phyloP scores from a whole-genome alignment of 257 asterid species.

The Nicotiana noctiflora region DNA sequence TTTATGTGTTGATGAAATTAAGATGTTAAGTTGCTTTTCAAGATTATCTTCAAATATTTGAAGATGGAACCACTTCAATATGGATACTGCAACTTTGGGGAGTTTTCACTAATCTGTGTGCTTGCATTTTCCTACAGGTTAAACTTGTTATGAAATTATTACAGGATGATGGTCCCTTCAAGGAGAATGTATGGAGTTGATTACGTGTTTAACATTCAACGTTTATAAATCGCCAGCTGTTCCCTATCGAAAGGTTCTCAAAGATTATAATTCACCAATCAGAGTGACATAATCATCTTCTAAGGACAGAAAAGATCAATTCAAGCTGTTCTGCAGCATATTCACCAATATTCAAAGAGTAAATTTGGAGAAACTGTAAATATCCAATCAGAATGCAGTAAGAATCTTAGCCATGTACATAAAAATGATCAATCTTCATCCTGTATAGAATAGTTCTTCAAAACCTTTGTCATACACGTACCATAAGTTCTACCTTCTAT shows the following conservation, averaged over 20 bases:
- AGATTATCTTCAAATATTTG: not conserved
- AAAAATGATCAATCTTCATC: not conserved
- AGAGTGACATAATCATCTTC: not conserved
- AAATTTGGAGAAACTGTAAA: not conserved
- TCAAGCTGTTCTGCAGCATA: not conserved
- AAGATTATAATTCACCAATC: not conserved
- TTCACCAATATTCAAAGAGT: not conserved
- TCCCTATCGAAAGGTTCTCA: not conserved
- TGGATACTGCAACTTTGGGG: not conserved
- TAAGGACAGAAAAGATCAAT: not conserved
- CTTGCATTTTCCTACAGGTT: slow-evolving; percentile 36
- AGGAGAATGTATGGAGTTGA: slow-evolving; percentile 30
- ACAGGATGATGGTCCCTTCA: slow-evolving; percentile 79
- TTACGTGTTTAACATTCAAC: not conserved
- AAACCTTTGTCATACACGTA: not conserved
- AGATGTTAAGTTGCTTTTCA: not conserved
- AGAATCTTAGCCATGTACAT: not conserved
- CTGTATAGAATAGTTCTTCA: not conserved
- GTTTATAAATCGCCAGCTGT: not conserved
- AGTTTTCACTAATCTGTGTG: not conserved
- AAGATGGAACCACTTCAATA: not conserved
- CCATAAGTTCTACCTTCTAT: not conserved
- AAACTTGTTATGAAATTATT: slow-evolving; percentile 62
- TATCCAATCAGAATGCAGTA: not conserved
- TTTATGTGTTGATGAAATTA: not conserved